Evolutionary conservation across 345 rosid species (phyloP).

Genomic region (Zanthoxylum bungeanum): DNA sequence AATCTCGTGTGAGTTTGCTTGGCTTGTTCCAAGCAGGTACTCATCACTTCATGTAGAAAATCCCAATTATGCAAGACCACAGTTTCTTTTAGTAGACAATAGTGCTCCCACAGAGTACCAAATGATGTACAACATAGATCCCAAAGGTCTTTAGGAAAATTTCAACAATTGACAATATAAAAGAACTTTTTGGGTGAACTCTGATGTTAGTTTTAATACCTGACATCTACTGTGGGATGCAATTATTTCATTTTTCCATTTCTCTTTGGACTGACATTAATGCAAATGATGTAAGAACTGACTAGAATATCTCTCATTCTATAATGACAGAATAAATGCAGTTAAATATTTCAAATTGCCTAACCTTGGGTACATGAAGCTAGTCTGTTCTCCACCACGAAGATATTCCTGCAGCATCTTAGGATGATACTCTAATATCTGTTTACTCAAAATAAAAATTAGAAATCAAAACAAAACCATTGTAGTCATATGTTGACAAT

Average conservation of each 20-base stretch:
- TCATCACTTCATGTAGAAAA: too few species aligned
- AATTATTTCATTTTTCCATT: neutral
- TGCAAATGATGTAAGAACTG: neutral
- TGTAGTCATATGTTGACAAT: neutral
- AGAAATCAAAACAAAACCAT: neutral
- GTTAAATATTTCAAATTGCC: slow-evolving; percentile 8
- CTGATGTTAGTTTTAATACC: neutral
- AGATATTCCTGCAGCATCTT: slow-evolving; percentile 94
- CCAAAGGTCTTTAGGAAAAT: too few species aligned
- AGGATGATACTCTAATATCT: slow-evolving; percentile 98
- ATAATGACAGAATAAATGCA: slow-evolving; percentile 1
- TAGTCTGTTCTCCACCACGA: slow-evolving; percentile 90
- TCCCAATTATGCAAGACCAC: too few species aligned
- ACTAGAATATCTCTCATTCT: neutral
- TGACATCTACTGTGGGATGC: neutral
- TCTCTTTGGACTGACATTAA: neutral
- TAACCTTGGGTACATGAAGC: slow-evolving; percentile 98
- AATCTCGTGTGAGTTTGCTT: too few species aligned
- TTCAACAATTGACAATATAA: too few species aligned
- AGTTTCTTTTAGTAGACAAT: too few species aligned
- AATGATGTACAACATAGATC: too few species aligned
- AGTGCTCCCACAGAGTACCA: too few species aligned
- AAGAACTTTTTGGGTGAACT: too few species aligned
- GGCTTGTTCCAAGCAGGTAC: too few species aligned
- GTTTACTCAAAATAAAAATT: slow-evolving; percentile 24